Evolutionary conservation across 495 filamentous ascomycete genomes (phyloP), one percentile per base, ranked within the genome.

Genomic region (Rusavskia elegans): DNA sequence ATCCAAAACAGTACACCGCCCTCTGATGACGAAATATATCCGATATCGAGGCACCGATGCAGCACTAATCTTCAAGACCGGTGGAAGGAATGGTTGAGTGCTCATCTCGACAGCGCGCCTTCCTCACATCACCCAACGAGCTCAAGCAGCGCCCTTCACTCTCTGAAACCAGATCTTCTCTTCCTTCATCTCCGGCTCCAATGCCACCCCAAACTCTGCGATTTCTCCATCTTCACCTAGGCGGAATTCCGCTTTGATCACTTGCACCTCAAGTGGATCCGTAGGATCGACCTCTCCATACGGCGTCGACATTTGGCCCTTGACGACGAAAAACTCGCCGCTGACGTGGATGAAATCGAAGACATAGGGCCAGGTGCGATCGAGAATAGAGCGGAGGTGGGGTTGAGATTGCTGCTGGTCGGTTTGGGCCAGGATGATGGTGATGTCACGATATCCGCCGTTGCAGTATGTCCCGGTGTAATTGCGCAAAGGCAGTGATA

Each of bases 391-490:
- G 37, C 48, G 62, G 3, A 68, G 61, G 40, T 68, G 65, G 66
- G 59, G 30, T 59, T 51, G 59, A 58, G 44, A 55, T 27, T 27
- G 25, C 25, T 27, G 25, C 25, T 27, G 25, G 25, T 27, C 25
- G 25, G 53, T 45, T 64, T 54, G 21, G 46, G 46, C 19, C 61
- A 66, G 50, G 27, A 52, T 41, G 9, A 72, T 36, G 5, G 60
- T 68, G 23, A 75, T 41, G 30, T 64, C 63, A 37, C 60, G 64
- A 52, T 73, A 72, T 2, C 51, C 71, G 1, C 63, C 64, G 46
- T 76, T 64, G 37, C 38, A 61, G 54, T 72, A 77, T 11, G 59
- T 68, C 0, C 72, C 73, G 2, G 57, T 51, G 45, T 74, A 71
- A 10, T 51, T 50, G 35, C 53, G 49, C 9, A 73, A 49, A 1